These are phyloP conservation scores for Populus hybrid DNA, from an alignment of 441 rosid genomes.

Conservation along the genomic window DNA sequence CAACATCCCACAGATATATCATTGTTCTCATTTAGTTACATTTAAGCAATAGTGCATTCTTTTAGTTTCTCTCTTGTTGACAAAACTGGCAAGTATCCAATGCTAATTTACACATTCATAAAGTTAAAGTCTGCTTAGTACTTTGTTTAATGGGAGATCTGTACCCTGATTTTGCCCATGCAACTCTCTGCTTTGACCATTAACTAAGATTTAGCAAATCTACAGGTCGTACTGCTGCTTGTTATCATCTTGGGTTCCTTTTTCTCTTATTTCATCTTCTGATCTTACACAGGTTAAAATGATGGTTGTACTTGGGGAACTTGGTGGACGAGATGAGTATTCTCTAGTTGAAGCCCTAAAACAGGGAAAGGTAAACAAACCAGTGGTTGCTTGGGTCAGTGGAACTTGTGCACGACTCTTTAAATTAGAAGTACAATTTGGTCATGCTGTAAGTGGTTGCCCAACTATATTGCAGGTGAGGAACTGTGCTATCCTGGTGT, in stretches of 20 bases:
- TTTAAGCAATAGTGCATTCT: not conserved
- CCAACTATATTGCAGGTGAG: constrained; percentile 51
- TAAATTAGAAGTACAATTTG: constrained; percentile 98
- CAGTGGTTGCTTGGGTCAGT: constrained; percentile 99
- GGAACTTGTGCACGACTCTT: constrained; percentile 97
- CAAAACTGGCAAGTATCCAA: not conserved
- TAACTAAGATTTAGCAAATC: not conserved
- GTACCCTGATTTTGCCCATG: not conserved
- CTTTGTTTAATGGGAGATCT: not conserved
- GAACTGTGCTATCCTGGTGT: constrained; percentile 98
- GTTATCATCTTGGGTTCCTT: not conserved
- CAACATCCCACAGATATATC: constrained; percentile 87
- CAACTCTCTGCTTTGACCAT: not conserved
- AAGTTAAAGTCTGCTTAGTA: not conserved
- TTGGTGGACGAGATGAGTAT: constrained; percentile 94
- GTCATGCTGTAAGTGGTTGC: constrained; percentile 45
- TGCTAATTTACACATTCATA: not conserved
- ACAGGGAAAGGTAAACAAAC: constrained; percentile 89
- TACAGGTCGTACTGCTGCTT: not conserved
- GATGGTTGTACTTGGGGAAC: constrained; percentile 96
- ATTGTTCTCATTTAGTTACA: not conserved
- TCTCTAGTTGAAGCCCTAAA: constrained; percentile 94
- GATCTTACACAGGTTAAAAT: constrained; percentile 60
- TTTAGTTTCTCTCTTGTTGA: not conserved
- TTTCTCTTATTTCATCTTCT: constrained; percentile 16